Conservation (phyloP, 2,329 filamentous ascomycete species). For the Penicillium nordicum region DNA sequence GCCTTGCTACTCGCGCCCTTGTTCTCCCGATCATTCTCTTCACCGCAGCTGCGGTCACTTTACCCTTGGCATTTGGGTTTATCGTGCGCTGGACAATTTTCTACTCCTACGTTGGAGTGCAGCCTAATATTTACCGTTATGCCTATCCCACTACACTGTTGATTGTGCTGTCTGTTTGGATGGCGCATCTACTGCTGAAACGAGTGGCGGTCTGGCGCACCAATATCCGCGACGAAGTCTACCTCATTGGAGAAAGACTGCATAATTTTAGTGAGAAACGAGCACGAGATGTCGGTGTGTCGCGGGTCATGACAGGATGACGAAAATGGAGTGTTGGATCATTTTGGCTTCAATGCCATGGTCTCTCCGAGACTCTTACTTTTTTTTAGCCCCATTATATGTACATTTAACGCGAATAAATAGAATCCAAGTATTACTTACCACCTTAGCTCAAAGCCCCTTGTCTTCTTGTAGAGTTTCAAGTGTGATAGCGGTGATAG, state of each 20-base stretch:
- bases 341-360: not conserved
- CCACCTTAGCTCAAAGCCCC: too few relatives aligned
- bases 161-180: constrained; percentile 51
- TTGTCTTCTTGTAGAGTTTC: too few relatives aligned
- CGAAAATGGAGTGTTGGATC: not conserved
- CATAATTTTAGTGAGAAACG: constrained; percentile 81
- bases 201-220: constrained; percentile 73
- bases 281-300: constrained; percentile 38
- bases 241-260: constrained; percentile 87
- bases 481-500: too few relatives aligned
- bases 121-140: constrained; percentile 56
- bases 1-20: constrained; percentile 78
- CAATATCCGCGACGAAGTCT: constrained; percentile 88
- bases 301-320: constrained; percentile 38
- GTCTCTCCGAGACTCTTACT: not conserved
- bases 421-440: not conserved
- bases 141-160: constrained; percentile 68
- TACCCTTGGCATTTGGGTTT: constrained; percentile 62
- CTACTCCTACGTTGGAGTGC: constrained; percentile 29
- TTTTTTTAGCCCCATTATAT: not conserved
- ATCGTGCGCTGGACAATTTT: constrained; percentile 46
- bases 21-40: constrained; percentile 69
- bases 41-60: constrained; percentile 59
- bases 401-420: not conserved
- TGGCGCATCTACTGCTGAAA: constrained; percentile 38